Percentiles rank a stretch among this genome's conserved stretches.
These are phyloP conservation scores for Ceratocystis diversiconidia DNA, from an alignment of 2,329 filamentous ascomycete species.

Conservation along the genomic window DNA sequence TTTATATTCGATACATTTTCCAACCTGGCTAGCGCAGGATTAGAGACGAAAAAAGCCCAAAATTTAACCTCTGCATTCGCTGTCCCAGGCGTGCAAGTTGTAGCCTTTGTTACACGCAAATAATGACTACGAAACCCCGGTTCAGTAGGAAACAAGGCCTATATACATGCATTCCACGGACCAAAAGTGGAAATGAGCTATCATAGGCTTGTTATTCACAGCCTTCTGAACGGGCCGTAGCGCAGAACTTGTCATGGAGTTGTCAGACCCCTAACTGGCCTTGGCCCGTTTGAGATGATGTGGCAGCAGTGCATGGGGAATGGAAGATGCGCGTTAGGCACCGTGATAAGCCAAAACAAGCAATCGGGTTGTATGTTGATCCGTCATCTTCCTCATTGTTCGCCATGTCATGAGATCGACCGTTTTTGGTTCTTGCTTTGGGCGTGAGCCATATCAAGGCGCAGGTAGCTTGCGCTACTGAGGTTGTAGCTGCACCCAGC, in stretches of 20 bases:
- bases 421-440: not conserved
- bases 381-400: not conserved
- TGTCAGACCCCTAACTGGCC: not conserved
- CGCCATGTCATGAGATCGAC: not conserved
- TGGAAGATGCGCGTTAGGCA: not conserved
- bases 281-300: not conserved
- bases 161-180: not conserved
- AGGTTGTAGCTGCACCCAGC: not conserved
- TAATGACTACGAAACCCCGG: not conserved
- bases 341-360: not conserved
- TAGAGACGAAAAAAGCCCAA: no score
- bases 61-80: no score
- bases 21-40: no score
- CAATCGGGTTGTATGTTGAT: not conserved
- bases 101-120: no score
- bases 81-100: no score
- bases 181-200: not conserved
- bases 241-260: not conserved
- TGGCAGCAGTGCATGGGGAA: slow-evolving; percentile 1
- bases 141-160: not conserved
- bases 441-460: not conserved
- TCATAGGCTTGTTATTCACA: not conserved
- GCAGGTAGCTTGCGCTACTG: no score
- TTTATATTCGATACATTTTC: no score
- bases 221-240: slow-evolving; percentile 3